Percentiles rank a stretch among this genome's conserved stretches.
These are phyloP conservation scores for Cladorrhinum samala DNA, from an alignment of 495 filamentous ascomycete genomes.

Conservation along the genomic window DNA sequence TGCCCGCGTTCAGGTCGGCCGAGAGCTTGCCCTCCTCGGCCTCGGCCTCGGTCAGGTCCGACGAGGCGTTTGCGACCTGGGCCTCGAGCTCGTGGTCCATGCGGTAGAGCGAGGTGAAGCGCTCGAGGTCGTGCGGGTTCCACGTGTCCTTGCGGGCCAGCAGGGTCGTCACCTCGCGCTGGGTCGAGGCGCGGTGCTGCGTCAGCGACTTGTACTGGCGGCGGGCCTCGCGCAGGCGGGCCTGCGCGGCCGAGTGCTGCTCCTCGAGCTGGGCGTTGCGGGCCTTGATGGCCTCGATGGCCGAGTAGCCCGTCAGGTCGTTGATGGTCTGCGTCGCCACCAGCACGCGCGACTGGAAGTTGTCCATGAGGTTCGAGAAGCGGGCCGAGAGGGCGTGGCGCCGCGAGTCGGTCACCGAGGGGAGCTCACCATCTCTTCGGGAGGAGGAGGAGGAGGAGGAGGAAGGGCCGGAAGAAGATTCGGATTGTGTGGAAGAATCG, in stretches of 20 bases:
- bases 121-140: conserved; percentile 80
- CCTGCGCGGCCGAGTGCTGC: conserved; percentile 55
- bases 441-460: not conserved
- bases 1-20: conserved; percentile 65
- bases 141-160: conserved; percentile 91
- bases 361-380: conserved; percentile 78
- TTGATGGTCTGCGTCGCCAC: conserved; percentile 83
- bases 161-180: conserved; percentile 91
- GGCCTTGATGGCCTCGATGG: conserved; percentile 78
- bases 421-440: conserved; percentile 39
- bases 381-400: conserved; percentile 67
- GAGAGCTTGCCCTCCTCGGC: conserved; percentile 68
- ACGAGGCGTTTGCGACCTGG: conserved; percentile 67
- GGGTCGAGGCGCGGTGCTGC: conserved; percentile 70
- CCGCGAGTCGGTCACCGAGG: conserved; percentile 68
- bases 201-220: conserved; percentile 72
- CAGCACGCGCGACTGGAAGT: conserved; percentile 76
- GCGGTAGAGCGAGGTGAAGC: conserved; percentile 88
- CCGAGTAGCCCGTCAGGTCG: conserved; percentile 87
- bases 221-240: conserved; percentile 62
- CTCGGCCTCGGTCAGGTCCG: conserved; percentile 66
- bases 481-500: no score
- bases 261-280: conserved; percentile 68
- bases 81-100: conserved; percentile 91
- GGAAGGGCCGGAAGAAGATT: not conserved